A percentile compares a stretch with the other conserved stretches of the same genome.
Conservation (phyloP, 768 basidiomycete genomes). For the Kwoniella dejecticola region DNA sequence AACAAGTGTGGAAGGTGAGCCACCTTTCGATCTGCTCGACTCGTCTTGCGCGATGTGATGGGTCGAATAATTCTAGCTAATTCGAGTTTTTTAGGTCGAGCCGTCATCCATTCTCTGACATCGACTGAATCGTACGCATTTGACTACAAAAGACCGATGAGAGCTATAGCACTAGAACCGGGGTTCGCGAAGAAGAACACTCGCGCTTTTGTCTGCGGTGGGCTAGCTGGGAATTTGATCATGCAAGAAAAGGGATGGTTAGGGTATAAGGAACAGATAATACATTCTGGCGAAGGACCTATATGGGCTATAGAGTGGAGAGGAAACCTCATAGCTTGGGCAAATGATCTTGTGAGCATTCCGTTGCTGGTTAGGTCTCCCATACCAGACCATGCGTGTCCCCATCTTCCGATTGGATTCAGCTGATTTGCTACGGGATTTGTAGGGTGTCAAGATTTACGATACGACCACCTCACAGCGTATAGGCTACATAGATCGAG, state of each 20-base stretch:
- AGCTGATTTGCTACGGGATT: not conserved
- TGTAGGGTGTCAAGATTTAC: slow-evolving; percentile 88
- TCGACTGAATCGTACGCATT: slow-evolving; percentile 79
- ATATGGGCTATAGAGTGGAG: slow-evolving; percentile 92
- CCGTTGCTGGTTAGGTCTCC: not conserved
- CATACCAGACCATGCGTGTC: not conserved
- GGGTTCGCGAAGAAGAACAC: slow-evolving; percentile 76
- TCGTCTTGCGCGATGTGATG: too few relatives aligned
- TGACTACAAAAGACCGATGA: slow-evolving; percentile 89
- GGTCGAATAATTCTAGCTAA: too few relatives aligned
- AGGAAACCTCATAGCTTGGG: slow-evolving; percentile 88
- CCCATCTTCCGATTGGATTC: not conserved
- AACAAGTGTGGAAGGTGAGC: slow-evolving; percentile 86
- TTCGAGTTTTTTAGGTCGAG: too few relatives aligned
- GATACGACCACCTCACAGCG: slow-evolving; percentile 75
- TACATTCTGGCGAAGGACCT: slow-evolving; percentile 86
- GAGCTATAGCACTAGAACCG: slow-evolving; percentile 85
- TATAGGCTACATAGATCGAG: slow-evolving; percentile 82
- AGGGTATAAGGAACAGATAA: slow-evolving; percentile 82
- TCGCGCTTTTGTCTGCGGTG: slow-evolving; percentile 84
- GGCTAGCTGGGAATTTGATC: slow-evolving; percentile 82
- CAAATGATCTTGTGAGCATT: slow-evolving; percentile 76
- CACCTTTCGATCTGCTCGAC: too few relatives aligned
- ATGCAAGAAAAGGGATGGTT: slow-evolving; percentile 95
- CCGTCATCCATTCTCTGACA: slow-evolving; percentile 79